Evolutionary conservation across 2,329 filamentous ascomycete genomes (phyloP).

Genomic region (Alternaria sp.): DNA sequence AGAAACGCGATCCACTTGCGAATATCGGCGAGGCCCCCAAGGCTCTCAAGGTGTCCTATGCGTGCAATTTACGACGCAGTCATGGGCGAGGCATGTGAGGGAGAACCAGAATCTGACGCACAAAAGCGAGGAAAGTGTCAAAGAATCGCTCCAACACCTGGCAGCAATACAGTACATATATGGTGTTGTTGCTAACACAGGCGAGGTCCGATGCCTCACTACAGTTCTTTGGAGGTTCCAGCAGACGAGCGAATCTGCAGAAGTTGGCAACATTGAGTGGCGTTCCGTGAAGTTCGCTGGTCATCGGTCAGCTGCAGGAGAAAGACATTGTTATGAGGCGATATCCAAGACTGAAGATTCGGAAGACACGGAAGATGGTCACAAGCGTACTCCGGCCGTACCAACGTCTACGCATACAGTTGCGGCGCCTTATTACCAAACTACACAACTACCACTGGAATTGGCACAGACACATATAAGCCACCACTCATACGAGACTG

Average conservation of each 20-base stretch:
- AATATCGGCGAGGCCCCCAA: slow-evolving; percentile 21
- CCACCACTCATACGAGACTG: slow-evolving; percentile 21
- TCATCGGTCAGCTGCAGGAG: slow-evolving; percentile 4
- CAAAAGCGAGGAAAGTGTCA: slow-evolving; percentile 34
- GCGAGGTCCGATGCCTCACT: slow-evolving; percentile 36
- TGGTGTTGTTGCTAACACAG: slow-evolving; percentile 35
- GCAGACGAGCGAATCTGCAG: slow-evolving; percentile 33
- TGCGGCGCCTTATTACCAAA: slow-evolving; percentile 20
- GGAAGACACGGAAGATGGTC: neutral
- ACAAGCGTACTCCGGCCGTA: neutral
- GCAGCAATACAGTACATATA: slow-evolving; percentile 53
- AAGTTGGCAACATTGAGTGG: slow-evolving; percentile 44
- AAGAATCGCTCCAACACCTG: slow-evolving; percentile 42
- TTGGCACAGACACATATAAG: slow-evolving; percentile 10
- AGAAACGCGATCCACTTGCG: slow-evolving; percentile 30
- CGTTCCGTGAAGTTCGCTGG: slow-evolving; percentile 36
- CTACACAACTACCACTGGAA: slow-evolving; percentile 18
- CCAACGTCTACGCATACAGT: slow-evolving; percentile 1
- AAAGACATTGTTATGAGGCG: slow-evolving; percentile 24
- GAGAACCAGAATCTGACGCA: slow-evolving; percentile 30
- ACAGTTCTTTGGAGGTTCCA: slow-evolving; percentile 50
- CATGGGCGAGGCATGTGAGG: slow-evolving; percentile 52
- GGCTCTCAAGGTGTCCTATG: slow-evolving; percentile 29
- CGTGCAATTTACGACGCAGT: slow-evolving; percentile 50
- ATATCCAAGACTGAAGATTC: slow-evolving; percentile 14